Conservation (phyloP, 805 yeast species). For the Candida arabinofermentans region DNA sequence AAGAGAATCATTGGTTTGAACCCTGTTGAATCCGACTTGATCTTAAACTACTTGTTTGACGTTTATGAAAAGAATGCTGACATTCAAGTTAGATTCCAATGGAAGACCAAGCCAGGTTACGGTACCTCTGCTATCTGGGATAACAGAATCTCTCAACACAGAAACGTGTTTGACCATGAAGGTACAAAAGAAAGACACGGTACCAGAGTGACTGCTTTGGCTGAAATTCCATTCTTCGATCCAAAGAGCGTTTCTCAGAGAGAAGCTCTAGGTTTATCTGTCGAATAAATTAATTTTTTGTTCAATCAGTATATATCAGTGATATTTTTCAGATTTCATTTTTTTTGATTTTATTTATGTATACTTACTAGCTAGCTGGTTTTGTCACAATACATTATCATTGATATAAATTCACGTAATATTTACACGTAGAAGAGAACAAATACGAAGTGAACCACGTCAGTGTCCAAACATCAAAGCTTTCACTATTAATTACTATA, state of each 20-base stretch:
- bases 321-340: too few relatives aligned
- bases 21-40: slow-evolving; percentile 43
- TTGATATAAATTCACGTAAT: too few relatives aligned
- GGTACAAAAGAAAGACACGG: slow-evolving; percentile 46
- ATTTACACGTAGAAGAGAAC: too few relatives aligned
- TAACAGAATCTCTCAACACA: slow-evolving; percentile 41
- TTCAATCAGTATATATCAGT: too few relatives aligned
- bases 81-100: slow-evolving; percentile 48
- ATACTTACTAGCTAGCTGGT: too few relatives aligned
- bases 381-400: too few relatives aligned
- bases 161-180: slow-evolving; percentile 41
- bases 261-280: slow-evolving; percentile 39
- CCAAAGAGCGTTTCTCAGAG: slow-evolving; percentile 48
- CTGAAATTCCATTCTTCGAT: slow-evolving; percentile 50
- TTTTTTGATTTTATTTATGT: too few relatives aligned
- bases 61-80: slow-evolving; percentile 47
- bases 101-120: slow-evolving; percentile 35
- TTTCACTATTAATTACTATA: too few relatives aligned
- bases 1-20: slow-evolving; percentile 47
- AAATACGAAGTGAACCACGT: too few relatives aligned
- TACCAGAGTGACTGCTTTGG: slow-evolving; percentile 50
- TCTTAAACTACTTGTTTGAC: slow-evolving; percentile 41
- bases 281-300: slow-evolving; percentile 1
- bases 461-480: too few relatives aligned
- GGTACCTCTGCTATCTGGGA: slow-evolving; percentile 48